Base-by-base conservation (phyloP, 2,329 filamentous ascomycete species). In the Hymenoscyphus scutula region DNA sequence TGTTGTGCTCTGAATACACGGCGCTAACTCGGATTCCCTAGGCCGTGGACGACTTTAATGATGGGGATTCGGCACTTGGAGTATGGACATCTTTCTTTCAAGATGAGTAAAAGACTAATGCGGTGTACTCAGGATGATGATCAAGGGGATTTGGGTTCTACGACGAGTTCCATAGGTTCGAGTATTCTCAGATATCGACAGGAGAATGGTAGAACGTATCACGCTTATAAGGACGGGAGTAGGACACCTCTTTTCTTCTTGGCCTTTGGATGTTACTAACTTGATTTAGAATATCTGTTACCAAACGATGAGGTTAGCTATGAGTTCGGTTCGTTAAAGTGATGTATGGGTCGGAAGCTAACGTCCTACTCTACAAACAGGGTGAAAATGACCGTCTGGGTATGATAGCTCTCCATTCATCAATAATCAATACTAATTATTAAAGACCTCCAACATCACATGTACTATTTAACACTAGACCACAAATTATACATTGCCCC, bases 161-260 rank as follows among this genome's bases (percentile, higher is more conserved):
- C 62, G 30, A 69, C 68, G 2, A 66, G 62, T 8, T 68, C 66
- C 1, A 56, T 70, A 11, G 41, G 54, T 27, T 76, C 76, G 0
- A 78, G 75, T 61, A 76, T 79, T 51, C 62, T 73, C 51, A 68
- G 71, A 11, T 76, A 76, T 66, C 73, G 76, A 23, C 65, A 71
- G 4, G 76, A 78, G 51, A 70, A 70, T 61, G 68, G 67, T 25
- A 61, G 67, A 37, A 69, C 67, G 4, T 70, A 69, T 57, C 69
- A 70, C 59, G 62, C 62, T 25, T 68, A 68, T 56, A 68, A 67
- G 59, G 67, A 68, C 19, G 68, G 68, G 83, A 62, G 54, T 62
- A 58, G 45, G 60, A 37, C 17, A 25, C n/a, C 13, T 3, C 10
- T 7, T 19, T 19, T 7, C 4, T 48, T 48, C 25, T 19, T 11